phyloP scores from a whole-genome alignment of 2,329 filamentous ascomycete species.

The Colletotrichum spaethianum region DNA sequence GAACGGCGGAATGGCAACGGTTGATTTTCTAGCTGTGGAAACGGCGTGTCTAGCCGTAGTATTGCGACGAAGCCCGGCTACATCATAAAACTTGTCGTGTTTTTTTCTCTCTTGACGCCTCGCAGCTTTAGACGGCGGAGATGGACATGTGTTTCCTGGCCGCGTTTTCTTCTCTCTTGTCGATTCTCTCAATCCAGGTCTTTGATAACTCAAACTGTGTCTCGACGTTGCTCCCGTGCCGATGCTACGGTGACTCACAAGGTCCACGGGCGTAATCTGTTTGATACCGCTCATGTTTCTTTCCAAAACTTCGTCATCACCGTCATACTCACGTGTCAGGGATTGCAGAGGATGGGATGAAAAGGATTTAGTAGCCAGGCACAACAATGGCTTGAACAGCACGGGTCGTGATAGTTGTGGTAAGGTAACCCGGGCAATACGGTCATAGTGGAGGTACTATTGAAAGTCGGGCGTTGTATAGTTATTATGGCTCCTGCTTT shows the following conservation, averaged over 20 bases:
- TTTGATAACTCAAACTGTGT: slow-evolving; percentile 31
- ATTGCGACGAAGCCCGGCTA: slow-evolving; percentile 57
- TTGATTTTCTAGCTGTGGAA: slow-evolving; percentile 41
- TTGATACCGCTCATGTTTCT: neutral
- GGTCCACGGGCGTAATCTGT: neutral
- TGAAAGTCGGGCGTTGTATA: neutral
- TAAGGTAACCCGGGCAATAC: slow-evolving; percentile 29
- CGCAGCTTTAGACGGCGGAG: slow-evolving; percentile 55
- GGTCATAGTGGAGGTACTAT: slow-evolving; percentile 12
- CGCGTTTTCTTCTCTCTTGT: slow-evolving; percentile 41
- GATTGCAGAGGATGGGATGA: slow-evolving; percentile 17
- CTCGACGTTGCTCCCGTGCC: neutral
- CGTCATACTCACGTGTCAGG: slow-evolving; percentile 30
- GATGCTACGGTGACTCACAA: neutral
- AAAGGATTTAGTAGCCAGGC: slow-evolving; percentile 8
- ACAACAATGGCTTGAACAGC: slow-evolving; percentile 12
- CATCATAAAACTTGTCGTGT: slow-evolving; percentile 62
- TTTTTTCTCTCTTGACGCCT: slow-evolving; percentile 56
- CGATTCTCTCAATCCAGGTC: slow-evolving; percentile 42
- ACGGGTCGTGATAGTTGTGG: neutral
- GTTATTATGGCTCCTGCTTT: neutral
- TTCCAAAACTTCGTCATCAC: slow-evolving; percentile 22
- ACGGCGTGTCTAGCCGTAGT: slow-evolving; percentile 48
- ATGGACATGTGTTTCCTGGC: slow-evolving; percentile 44
- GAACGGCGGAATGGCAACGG: slow-evolving; percentile 46